Base-by-base conservation (phyloP, 768 basidiomycete genomes). In the Ephemerocybe angulata region DNA sequence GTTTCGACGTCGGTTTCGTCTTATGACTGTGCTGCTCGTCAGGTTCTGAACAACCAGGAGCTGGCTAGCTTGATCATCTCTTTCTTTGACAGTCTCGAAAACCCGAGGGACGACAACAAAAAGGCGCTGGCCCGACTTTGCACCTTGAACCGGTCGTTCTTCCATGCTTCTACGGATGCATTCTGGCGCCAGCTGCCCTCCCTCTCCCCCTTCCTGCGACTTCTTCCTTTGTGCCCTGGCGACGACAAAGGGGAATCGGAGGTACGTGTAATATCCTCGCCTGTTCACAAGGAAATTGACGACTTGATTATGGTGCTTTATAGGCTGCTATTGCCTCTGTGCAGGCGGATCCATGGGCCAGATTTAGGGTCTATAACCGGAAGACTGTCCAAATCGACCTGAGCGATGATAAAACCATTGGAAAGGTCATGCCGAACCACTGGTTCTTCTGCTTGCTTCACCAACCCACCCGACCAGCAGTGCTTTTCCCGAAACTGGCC, bases 31-130 rank as follows among this genome's bases (percentile, higher is more conserved):
- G 10, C 38, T 41, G 38, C 38, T 41, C 38, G 38, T 35, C 38
- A 41, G 33, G 48, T 50, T 19, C 46, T 50, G 27, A 50, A 50
- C 29, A 50, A 35, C 31, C 48, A 31, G 30, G 48, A 50, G 31
- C 31, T 50, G 13, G 48, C 30, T 3, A n/a, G 28, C 19, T n/a
- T 33, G 8, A 50, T 50, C 29, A 13, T 35, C 19, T 29, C 12
- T 15, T 33, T 4, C 11, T 33, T 35, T n/a, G 15, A 33, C 21
- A 19, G 24, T 17, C n/a, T 3, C 8, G 25, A 22, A 10, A 50
- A 21, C 29, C 27, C 8, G 6, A n/a, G 12, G 21, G 21, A 4
- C 27, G 29, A 24, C 4, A 28, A 46, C 6, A 24, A 22, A 21
- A 46, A 28, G 43, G 25, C 43, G 11, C 17, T 46, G 6, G 43